Conservation (phyloP, 108 stramenopile species). For the Chaetoceros muelleri region DNA sequence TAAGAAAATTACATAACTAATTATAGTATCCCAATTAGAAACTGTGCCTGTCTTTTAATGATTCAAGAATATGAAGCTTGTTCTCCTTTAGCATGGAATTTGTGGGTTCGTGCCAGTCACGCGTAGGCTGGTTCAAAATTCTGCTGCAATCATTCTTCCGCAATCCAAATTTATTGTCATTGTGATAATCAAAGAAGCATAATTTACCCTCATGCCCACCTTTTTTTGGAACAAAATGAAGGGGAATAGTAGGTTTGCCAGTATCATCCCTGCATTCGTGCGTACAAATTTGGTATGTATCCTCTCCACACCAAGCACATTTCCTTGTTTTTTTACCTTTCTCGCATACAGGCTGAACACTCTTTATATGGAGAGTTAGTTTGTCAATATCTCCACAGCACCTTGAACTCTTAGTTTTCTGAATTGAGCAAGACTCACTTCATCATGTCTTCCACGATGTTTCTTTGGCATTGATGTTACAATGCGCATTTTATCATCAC, state of each 20-base stretch:
- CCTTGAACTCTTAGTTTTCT: not conserved
- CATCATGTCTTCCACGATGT: not conserved
- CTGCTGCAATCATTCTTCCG: not conserved
- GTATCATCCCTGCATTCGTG: not conserved
- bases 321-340: not conserved
- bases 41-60: too few relatives aligned
- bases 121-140: too few relatives aligned
- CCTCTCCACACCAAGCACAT: not conserved
- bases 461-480: not conserved
- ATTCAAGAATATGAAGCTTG: too few relatives aligned
- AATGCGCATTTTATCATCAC: not conserved
- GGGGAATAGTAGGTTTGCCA: not conserved
- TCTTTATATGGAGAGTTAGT: not conserved
- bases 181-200: not conserved
- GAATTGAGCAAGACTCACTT: not conserved
- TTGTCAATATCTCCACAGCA: not conserved
- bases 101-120: too few relatives aligned
- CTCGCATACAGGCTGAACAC: not conserved
- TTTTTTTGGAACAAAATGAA: not conserved
- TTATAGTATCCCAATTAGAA: too few relatives aligned
- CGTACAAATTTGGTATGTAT: not conserved
- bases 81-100: too few relatives aligned
- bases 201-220: not conserved
- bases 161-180: not conserved
- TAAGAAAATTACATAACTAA: too few relatives aligned